A percentile compares a stretch with the other conserved stretches of the same genome.
phyloP scores from a whole-genome alignment of 2,329 filamentous ascomycete species.

The Colletotrichum siamense region DNA sequence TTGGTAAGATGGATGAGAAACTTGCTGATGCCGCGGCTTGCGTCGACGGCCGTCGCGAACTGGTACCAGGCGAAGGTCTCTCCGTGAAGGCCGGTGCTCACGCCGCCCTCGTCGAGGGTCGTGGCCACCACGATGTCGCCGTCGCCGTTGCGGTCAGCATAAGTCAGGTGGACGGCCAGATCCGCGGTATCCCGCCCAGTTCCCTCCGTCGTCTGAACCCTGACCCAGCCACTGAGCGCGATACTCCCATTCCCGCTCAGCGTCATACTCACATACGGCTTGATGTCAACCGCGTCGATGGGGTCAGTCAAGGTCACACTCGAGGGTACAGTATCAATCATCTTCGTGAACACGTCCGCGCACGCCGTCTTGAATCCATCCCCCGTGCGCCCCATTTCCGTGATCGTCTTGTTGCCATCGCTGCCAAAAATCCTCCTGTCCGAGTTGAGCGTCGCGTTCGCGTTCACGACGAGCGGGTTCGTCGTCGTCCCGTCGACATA shows the following conservation, averaged over 20 bases:
- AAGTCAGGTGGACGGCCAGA: constrained; percentile 16
- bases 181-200: constrained; percentile 20
- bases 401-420: constrained; percentile 45
- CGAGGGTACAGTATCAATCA: constrained; percentile 40
- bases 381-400: constrained; percentile 38
- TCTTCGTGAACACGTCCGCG: constrained; percentile 31
- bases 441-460: constrained; percentile 26
- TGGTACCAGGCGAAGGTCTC: constrained; percentile 35
- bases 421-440: constrained; percentile 26
- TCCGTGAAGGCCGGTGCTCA: constrained; percentile 25
- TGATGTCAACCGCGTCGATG: constrained; percentile 34
- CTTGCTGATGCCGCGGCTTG: constrained; percentile 31
- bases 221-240: constrained; percentile 30
- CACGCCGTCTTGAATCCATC: constrained; percentile 41
- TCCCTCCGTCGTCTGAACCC: constrained; percentile 25
- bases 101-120: constrained; percentile 25
- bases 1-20: constrained; percentile 33
- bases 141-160: constrained; percentile 19
- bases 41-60: constrained; percentile 29
- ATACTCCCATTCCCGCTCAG: constrained; percentile 30
- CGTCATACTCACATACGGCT: constrained; percentile 32
- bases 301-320: constrained; percentile 32
- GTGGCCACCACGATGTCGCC: constrained; percentile 1
- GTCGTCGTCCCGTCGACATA: constrained; percentile 24
- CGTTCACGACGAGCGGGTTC: constrained; percentile 27